phyloP scores from a whole-genome alignment of 441 rosid genomes.

The Gossypium aridum region DNA sequence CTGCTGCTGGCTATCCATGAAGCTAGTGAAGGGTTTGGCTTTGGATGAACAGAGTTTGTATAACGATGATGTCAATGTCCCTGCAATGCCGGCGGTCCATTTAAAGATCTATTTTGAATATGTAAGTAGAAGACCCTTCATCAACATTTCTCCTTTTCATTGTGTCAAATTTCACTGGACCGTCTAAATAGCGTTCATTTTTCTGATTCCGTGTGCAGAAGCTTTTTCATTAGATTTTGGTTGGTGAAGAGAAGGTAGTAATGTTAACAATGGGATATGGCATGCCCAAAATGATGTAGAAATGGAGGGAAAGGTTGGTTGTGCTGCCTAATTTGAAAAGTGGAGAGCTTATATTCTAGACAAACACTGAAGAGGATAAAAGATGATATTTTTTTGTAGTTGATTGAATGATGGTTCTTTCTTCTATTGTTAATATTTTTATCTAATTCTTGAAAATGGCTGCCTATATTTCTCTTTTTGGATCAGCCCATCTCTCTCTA shows the following conservation, averaged over 20 bases:
- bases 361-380: not conserved
- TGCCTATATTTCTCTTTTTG: not conserved
- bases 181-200: not conserved
- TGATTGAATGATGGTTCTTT: not conserved
- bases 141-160: not conserved
- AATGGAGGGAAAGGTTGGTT: not conserved
- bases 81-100: constrained; percentile 11
- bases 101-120: constrained; percentile 25
- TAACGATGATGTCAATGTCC: not conserved
- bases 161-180: not conserved
- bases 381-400: not conserved
- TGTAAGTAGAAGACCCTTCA: constrained; percentile 20
- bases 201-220: not conserved
- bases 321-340: not conserved
- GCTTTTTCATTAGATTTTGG: not conserved
- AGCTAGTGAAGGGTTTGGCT: constrained; percentile 96
- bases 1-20: constrained; percentile 92
- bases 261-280: not conserved
- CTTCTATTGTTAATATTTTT: constrained; percentile 4
- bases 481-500: not conserved
- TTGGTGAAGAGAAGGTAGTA: not conserved
- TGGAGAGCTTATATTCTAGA: not conserved
- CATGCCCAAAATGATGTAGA: not conserved
- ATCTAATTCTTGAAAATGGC: constrained; percentile 1
- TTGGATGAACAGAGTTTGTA: constrained; percentile 42